phyloP scores from a whole-genome alignment of 306 rosid species.

The Amphicarpaea edgeworthii region DNA sequence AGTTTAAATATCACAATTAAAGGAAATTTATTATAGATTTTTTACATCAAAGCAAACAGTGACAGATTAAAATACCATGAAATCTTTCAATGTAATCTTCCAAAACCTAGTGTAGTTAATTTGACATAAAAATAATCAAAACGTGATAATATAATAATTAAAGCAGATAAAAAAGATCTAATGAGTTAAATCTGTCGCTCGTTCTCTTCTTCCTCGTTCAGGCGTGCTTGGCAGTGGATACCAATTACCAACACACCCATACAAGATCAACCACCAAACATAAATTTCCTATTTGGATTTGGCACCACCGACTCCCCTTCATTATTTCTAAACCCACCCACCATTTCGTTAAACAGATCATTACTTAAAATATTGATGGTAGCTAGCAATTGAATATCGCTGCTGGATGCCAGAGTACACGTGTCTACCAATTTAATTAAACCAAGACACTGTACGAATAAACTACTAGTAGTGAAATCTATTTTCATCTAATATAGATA shows the following conservation, averaged over 20 bases:
- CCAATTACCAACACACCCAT: too few species aligned
- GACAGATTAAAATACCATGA: neutral
- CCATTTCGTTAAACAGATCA: too few species aligned
- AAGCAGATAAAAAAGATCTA: neutral
- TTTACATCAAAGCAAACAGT: neutral
- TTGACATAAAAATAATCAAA: neutral
- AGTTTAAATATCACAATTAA: too few species aligned
- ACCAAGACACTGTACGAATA: neutral
- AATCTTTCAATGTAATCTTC: neutral
- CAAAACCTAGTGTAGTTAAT: neutral
- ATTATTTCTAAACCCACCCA: too few species aligned
- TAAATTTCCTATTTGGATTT: constrained; percentile 41
- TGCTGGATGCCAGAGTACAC: neutral
- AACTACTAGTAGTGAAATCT: neutral
- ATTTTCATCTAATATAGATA: too few species aligned
- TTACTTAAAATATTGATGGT: neutral
- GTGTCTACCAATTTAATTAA: neutral
- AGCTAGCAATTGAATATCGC: neutral
- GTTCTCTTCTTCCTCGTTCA: neutral
- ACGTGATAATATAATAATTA: neutral
- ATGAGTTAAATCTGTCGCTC: neutral
- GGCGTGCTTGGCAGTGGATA: neutral
- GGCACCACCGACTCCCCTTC: constrained; percentile 47
- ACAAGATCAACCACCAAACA: neutral
- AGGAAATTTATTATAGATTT: too few species aligned